phyloP scores from a whole-genome alignment of 2,329 filamentous ascomycete genomes.

The Aspergillus pseudoglaucus region DNA sequence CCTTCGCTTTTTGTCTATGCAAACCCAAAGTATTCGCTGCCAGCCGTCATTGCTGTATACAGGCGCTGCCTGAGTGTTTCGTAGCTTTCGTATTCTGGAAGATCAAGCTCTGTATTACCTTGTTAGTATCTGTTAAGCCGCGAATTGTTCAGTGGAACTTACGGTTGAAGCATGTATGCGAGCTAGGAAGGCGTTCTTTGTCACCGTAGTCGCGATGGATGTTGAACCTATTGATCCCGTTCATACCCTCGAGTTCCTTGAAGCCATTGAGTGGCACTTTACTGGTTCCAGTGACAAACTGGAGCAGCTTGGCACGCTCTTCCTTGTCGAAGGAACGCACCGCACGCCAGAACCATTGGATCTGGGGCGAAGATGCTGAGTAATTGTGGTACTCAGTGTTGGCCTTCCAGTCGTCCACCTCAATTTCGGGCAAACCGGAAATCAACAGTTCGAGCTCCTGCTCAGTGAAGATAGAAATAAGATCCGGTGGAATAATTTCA shows the following conservation, averaged over 20 bases:
- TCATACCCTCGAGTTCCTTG: slow-evolving; percentile 99
- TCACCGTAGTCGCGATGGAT: slow-evolving; percentile 97
- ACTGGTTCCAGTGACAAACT: slow-evolving; percentile 96
- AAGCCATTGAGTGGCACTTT: slow-evolving; percentile 98
- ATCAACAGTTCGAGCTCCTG: slow-evolving; percentile 95
- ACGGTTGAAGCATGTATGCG: slow-evolving; percentile 99
- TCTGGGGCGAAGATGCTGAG: slow-evolving; percentile 84
- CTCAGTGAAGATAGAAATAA: slow-evolving; percentile 97
- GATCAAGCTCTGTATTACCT: slow-evolving; percentile 69
- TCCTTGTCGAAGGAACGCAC: slow-evolving; percentile 98
- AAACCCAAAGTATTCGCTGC: slow-evolving; percentile 96
- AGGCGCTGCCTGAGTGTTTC: slow-evolving; percentile 80
- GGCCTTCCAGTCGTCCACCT: slow-evolving; percentile 98
- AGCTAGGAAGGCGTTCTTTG: slow-evolving; percentile 90
- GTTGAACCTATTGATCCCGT: slow-evolving; percentile 95
- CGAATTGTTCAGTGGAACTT: slow-evolving; percentile 44
- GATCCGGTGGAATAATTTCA: slow-evolving; percentile 89
- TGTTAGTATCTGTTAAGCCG: slow-evolving; percentile 28
- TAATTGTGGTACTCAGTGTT: slow-evolving; percentile 99
- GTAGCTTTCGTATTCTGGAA: slow-evolving; percentile 97
- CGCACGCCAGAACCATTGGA: slow-evolving; percentile 99
- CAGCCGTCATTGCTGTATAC: slow-evolving; percentile 93
- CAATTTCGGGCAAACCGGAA: slow-evolving; percentile 92
- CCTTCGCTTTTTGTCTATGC: slow-evolving; percentile 52
- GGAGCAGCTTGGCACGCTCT: slow-evolving; percentile 90